Evolutionary conservation across 169 alveolate species (phyloP), one percentile per base, ranked within the genome.

Genomic region (Toxoplasma gondii): DNA sequence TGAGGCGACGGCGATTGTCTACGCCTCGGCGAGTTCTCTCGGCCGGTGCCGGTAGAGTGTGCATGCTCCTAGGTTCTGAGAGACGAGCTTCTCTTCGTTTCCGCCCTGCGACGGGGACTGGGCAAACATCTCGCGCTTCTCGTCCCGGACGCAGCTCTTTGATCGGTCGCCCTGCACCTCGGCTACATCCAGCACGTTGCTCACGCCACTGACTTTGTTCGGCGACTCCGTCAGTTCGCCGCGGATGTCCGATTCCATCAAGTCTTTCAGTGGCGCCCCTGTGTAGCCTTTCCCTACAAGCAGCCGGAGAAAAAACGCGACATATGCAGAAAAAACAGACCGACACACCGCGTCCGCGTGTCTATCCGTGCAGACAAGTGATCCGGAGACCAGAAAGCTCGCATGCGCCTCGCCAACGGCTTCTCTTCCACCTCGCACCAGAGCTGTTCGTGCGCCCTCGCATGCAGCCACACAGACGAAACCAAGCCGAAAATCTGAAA

Each of bases 171-270:
- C 74, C 74, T 16, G 24, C 9, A 31, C 45, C 39, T 78, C 86
- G 29, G 86, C 86, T 27, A 78, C 12, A n/a, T 78, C 86, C 29
- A 78, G 24, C 44, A 78, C 86, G 1, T 10, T 4, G 64, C 90
- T 82, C 24, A 22, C 90, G 7, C n/a, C 91, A 12, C 39, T 44
- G 5, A 91, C 91, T 49, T 80, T 91, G 81, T 92, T 82, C 29
- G 80, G 86, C 70, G 39, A 34, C 43, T 80, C 94, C 41, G 94
- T 93, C 49, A 94, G 43, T 41, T 94, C 96, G 34, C 96, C 96
- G 22, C 96, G 91, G 41, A 94, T 0, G 91, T 82, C 92, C 0
- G 80, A 34, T 43, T 94, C 96, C 95, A 94, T 91, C 54, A 92
- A 49, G 0, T 41, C 90, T 49, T 83, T 91, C 39, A 94, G 88